A percentile compares a stretch with the other conserved stretches of the same genome.
These are phyloP conservation scores for Fusarium sp. DNA, from an alignment of 2,329 filamentous ascomycete genomes.

Conservation along the genomic window DNA sequence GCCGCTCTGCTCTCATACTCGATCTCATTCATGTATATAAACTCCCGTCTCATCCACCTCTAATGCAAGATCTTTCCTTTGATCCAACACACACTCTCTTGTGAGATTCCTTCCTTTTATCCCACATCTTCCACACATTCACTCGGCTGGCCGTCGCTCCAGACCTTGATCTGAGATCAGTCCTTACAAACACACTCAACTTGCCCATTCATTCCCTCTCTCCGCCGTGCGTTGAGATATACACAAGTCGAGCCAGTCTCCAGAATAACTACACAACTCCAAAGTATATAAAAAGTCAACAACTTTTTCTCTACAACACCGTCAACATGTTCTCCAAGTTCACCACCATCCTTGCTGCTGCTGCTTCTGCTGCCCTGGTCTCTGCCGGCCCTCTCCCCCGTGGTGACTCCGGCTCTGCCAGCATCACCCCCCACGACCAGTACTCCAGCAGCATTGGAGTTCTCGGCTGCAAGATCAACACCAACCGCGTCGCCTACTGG, in stretches of 20 bases:
- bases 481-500: conserved; percentile 70
- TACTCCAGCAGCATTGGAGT: conserved; percentile 68
- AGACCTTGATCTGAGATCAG: conserved; percentile 44
- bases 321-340: conserved; percentile 45
- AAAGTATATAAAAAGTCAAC: conserved; percentile 20
- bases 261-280: neutral
- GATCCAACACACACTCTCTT: conserved; percentile 30
- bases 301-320: conserved; percentile 16
- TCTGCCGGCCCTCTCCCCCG: conserved; percentile 42
- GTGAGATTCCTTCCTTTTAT: conserved; percentile 33
- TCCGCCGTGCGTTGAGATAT: conserved; percentile 44
- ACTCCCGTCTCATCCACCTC: conserved; percentile 24
- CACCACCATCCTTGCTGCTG: conserved; percentile 45
- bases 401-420: conserved; percentile 43
- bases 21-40: neutral
- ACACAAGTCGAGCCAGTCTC: conserved; percentile 42
- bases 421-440: conserved; percentile 63
- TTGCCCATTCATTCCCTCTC: conserved; percentile 37
- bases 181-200: conserved; percentile 33
- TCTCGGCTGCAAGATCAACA: conserved; percentile 68
- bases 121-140: conserved; percentile 31
- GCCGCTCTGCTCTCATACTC: conserved; percentile 1
- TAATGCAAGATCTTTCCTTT: neutral
- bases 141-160: conserved; percentile 40
- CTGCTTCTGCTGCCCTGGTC: conserved; percentile 42